A percentile compares a stretch with the other conserved stretches of the same genome.
Conservation (phyloP, 2,329 filamentous ascomycete species). For the Fusarium pseudograminearum region DNA sequence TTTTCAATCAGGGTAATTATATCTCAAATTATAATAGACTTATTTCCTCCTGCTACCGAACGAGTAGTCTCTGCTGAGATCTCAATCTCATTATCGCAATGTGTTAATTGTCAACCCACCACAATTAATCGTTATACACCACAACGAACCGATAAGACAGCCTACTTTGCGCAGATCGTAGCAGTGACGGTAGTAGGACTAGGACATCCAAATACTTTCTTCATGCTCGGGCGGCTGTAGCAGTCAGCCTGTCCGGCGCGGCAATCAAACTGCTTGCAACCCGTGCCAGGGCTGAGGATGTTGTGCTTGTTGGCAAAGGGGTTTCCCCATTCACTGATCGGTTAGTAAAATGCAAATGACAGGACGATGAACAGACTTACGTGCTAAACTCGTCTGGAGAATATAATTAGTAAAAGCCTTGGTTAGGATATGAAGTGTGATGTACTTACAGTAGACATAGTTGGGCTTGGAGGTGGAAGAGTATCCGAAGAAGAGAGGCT, state of each 20-base stretch:
- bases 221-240: slow-evolving; percentile 55
- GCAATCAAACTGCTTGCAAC: slow-evolving; percentile 57
- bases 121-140: too few relatives aligned
- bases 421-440: not conserved
- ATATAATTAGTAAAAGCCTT: slow-evolving; percentile 13
- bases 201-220: slow-evolving; percentile 58
- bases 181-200: slow-evolving; percentile 54
- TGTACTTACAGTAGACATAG: slow-evolving; percentile 56
- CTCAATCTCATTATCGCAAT: not conserved
- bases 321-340: slow-evolving; percentile 53
- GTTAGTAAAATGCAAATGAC: not conserved
- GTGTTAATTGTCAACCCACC: too few relatives aligned
- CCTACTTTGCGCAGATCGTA: slow-evolving; percentile 45
- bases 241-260: slow-evolving; percentile 51
- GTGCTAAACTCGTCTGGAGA: slow-evolving; percentile 55
- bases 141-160: fast-evolving
- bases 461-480: slow-evolving; percentile 53
- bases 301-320: slow-evolving; percentile 55
- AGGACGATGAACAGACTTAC: slow-evolving; percentile 6
- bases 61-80: not conserved
- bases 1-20: not conserved
- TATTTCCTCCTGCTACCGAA: not conserved
- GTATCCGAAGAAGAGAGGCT: slow-evolving; percentile 58
- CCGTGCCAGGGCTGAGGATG: slow-evolving; percentile 52
- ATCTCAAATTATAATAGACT: not conserved